A percentile compares a stretch with the other conserved stretches of the same genome.
Conservation (phyloP, 768 basidiomycete genomes). For the Termitomyces heimii region DNA sequence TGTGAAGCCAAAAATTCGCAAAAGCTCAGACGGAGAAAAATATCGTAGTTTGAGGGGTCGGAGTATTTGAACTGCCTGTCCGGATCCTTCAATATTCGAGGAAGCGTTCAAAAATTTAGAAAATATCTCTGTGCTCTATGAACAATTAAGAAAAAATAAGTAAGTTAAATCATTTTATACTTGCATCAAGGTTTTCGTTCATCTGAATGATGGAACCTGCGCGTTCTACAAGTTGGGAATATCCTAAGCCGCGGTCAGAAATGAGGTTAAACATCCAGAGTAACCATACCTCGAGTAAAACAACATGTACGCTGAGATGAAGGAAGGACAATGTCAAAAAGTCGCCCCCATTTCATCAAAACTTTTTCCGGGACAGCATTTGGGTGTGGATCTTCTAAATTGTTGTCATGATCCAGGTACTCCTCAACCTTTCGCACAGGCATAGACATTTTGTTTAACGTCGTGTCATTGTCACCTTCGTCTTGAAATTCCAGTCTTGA, state of each 20-base stretch:
- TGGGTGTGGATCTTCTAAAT: slow-evolving; percentile 13
- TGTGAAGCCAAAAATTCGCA: slow-evolving; percentile 62
- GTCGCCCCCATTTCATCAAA: slow-evolving; percentile 66
- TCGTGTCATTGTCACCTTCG: background rate
- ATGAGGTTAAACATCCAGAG: background rate
- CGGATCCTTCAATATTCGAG: slow-evolving; percentile 21
- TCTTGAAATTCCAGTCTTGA: slow-evolving; percentile 18
- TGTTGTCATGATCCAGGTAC: slow-evolving; percentile 33
- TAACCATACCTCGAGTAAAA: slow-evolving; percentile 65
- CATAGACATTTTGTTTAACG: background rate
- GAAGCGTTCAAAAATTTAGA: slow-evolving; percentile 46
- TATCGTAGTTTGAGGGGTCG: slow-evolving; percentile 62
- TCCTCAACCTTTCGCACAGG: slow-evolving; percentile 21
- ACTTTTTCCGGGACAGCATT: slow-evolving; percentile 53
- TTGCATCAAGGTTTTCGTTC: slow-evolving; percentile 61
- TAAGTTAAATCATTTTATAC: slow-evolving; percentile 8
- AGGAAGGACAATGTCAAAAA: slow-evolving; percentile 76
- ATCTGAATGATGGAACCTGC: slow-evolving; percentile 73
- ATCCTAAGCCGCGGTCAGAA: slow-evolving; percentile 36
- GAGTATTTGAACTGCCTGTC: slow-evolving; percentile 46
- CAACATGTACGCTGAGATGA: slow-evolving; percentile 63
- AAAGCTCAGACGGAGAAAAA: slow-evolving; percentile 67
- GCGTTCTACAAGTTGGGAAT: slow-evolving; percentile 72
- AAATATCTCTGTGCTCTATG: slow-evolving; percentile 57
- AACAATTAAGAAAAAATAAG: background rate